A percentile compares a stretch with the other conserved stretches of the same genome.
phyloP scores from a whole-genome alignment of 2,329 filamentous ascomycete genomes.

The Nectriaceae sp. region DNA sequence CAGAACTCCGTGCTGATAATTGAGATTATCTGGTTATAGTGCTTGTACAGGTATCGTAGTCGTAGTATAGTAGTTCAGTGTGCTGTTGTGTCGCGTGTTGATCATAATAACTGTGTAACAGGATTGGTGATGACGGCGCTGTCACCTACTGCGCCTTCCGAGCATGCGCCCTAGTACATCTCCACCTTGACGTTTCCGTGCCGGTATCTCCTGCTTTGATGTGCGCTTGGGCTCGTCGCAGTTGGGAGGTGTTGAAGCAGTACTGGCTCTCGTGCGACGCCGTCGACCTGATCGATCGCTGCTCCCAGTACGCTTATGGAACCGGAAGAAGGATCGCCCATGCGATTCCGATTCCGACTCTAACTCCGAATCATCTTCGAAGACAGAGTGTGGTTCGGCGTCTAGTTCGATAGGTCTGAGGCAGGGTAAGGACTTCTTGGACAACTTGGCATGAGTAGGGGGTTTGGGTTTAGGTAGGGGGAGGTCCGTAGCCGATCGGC shows the following conservation, averaged over 20 bases:
- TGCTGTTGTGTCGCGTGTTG: background rate
- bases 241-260: conserved; percentile 8
- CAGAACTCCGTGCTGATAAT: conserved; percentile 7
- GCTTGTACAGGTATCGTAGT: conserved; percentile 11
- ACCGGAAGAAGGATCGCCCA: conserved; percentile 44
- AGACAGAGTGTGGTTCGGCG: conserved; percentile 43
- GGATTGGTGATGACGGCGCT: background rate
- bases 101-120: background rate
- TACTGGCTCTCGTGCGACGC: conserved; percentile 16
- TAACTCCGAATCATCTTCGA: conserved; percentile 47
- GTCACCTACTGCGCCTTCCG: conserved; percentile 33
- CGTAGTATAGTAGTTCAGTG: conserved; percentile 21
- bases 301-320: conserved; percentile 41
- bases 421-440: conserved; percentile 31
- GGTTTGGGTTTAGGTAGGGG: conserved; percentile 17
- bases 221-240: conserved; percentile 3
- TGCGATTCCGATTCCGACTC: conserved; percentile 38
- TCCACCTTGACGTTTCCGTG: conserved; percentile 31
- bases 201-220: conserved; percentile 10
- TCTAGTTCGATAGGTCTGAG: conserved; percentile 25
- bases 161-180: conserved; percentile 42
- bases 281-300: conserved; percentile 20
- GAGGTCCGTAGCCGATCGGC: conserved; percentile 25
- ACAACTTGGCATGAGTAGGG: conserved; percentile 18
- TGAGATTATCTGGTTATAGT: conserved; percentile 3